phyloP scores from a whole-genome alignment of 495 filamentous ascomycete species.

The Lentithecium fluviatile region DNA sequence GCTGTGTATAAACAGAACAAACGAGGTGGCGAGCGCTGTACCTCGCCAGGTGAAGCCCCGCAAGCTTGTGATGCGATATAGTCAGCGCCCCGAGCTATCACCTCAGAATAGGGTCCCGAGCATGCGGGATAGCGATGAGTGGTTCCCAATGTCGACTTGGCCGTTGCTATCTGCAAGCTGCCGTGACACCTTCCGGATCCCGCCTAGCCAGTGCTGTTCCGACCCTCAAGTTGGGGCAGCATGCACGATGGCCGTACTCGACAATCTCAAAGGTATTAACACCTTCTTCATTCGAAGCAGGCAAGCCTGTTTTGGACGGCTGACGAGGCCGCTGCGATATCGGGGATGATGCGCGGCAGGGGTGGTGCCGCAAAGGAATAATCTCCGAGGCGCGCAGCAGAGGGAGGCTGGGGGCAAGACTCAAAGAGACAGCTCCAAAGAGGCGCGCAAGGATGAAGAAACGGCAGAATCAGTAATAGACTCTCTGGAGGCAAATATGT shows the following conservation, averaged over 20 bases:
- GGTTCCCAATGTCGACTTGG: not conserved
- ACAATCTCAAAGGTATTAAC: not conserved
- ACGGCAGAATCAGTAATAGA: too few species aligned
- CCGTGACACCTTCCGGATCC: conserved; percentile 1
- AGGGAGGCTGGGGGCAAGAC: too few species aligned
- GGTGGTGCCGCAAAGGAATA: not conserved
- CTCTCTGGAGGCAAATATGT: too few species aligned
- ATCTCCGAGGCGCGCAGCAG: too few species aligned
- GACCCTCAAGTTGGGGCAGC: not conserved
- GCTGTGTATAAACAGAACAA: not conserved
- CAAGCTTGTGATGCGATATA: too few species aligned
- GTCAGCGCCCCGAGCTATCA: too few species aligned
- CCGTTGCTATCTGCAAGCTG: not conserved
- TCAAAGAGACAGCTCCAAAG: too few species aligned
- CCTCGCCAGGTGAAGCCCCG: not conserved
- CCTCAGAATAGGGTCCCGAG: not conserved
- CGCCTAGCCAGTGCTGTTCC: not conserved
- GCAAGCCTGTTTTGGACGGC: not conserved
- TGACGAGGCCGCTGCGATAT: not conserved
- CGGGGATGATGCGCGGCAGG: conserved; percentile 1
- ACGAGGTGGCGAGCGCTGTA: not conserved
- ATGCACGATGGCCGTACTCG: not conserved
- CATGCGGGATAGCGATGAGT: not conserved
- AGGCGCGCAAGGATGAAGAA: too few species aligned
- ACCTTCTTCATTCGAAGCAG: not conserved